Conservation (phyloP, 1,139 yeast genomes). For the Debaryomyces subglobosus region DNA sequence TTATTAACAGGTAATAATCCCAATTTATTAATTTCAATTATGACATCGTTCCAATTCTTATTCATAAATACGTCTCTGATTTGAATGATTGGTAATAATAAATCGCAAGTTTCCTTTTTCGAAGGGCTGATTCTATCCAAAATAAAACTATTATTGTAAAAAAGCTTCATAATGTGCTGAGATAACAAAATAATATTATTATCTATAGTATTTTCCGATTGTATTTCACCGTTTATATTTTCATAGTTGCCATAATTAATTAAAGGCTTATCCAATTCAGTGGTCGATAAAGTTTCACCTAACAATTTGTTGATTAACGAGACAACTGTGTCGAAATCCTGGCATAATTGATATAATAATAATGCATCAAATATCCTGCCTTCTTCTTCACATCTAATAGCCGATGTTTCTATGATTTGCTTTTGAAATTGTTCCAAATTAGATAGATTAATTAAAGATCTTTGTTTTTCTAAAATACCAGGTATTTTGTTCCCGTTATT, state of each 20-base stretch:
- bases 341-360: slow-evolving; percentile 81
- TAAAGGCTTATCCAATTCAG: slow-evolving; percentile 71
- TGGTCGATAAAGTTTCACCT: slow-evolving; percentile 76
- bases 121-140: slow-evolving; percentile 45
- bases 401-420: slow-evolving; percentile 82
- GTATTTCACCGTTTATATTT: slow-evolving; percentile 23
- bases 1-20: slow-evolving; percentile 66
- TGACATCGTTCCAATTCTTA: slow-evolving; percentile 63
- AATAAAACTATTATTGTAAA: slow-evolving; percentile 55
- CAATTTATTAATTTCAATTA: slow-evolving; percentile 58
- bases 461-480: slow-evolving; percentile 83
- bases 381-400: slow-evolving; percentile 86
- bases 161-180: slow-evolving; percentile 55
- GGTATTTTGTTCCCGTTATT: slow-evolving; percentile 75
- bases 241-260: slow-evolving; percentile 40
- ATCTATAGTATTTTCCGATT: slow-evolving; percentile 36
- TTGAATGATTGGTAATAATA: slow-evolving; percentile 65
- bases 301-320: slow-evolving; percentile 72
- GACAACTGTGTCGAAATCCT: slow-evolving; percentile 87
- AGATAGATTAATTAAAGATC: slow-evolving; percentile 63
- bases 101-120: slow-evolving; percentile 63
- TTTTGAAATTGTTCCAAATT: slow-evolving; percentile 51
- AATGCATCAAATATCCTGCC: slow-evolving; percentile 89
- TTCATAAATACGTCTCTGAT: slow-evolving; percentile 64
- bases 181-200: slow-evolving; percentile 60